Evolutionary conservation across 1,284 basidiomycete species (phyloP), one percentile per base, ranked within the genome.

Genomic region (Microbotryum violaceum): DNA sequence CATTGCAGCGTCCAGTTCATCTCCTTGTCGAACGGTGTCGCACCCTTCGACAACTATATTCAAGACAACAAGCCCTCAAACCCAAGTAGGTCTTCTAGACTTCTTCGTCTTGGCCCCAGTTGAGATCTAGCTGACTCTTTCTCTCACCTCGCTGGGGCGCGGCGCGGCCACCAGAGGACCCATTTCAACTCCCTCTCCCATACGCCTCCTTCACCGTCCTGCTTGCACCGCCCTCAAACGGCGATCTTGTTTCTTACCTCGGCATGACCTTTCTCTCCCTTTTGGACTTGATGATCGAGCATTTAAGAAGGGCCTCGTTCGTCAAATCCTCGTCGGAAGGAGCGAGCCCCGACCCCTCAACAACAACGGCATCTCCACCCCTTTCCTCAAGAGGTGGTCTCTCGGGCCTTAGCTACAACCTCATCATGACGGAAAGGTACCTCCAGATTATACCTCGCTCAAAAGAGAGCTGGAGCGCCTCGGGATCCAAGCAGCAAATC

Each of bases 261-360:
- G 63, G 62, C 7, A 56, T 54, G 18, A 58, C 46, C 4, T 70
- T 65, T 56, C 57, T 71, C 56, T 56, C 54, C 21, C 58, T 70
- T n/a, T 61, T 71, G 52, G 70, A 71, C 59, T 57, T 66, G 23
- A 59, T 70, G 62, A 70, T 71, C 56, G 68, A 71, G 54, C 70
- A 70, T 59, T 57, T 69, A 16, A 67, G 70, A 8, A 62, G 68
- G 8, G 60, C 68, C 7, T 53, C 52, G 8, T 33, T 57, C 31
- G 47, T 42, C 37, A 44, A 21, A 45, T 45, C 23, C 27, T 49
- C 51, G 46, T 16, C 14, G 14, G 37, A 42, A 42, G 37, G 37
- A 42, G 12, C 37, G 16, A 42, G 16, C 37, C 6, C 37, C 4
- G 37, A 42, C 37, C 37, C 9, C 12, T n/a, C 33, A 31, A 18